phyloP scores from a whole-genome alignment of 148 eudicot species.

The Polygonum aviculare region DNA sequence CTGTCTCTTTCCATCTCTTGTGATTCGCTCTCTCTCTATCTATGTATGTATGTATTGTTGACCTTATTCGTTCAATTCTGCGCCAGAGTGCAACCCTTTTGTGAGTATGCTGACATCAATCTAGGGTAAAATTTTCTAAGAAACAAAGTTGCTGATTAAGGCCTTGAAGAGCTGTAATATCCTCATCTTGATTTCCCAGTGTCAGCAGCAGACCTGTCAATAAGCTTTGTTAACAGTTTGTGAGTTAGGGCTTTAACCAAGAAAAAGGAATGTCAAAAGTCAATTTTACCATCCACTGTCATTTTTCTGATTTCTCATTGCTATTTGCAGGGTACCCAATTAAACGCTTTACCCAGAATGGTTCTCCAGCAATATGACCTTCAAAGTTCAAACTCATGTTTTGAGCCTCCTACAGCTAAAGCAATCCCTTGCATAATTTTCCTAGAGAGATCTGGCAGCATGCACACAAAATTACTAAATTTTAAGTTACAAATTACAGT shows the following conservation, averaged over 20 bases:
- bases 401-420: slow-evolving; percentile 67
- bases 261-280: no score
- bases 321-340: no score
- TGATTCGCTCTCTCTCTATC: no score
- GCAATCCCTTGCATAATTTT: slow-evolving; percentile 89
- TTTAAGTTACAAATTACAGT: neutral
- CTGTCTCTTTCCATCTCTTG: slow-evolving; percentile 21
- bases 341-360: no score
- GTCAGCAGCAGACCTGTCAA: slow-evolving; percentile 73
- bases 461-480: neutral
- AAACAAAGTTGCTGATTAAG: neutral
- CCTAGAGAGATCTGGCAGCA: slow-evolving; percentile 59
- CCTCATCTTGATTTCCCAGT: slow-evolving; percentile 84
- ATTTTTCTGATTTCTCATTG: no score
- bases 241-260: no score
- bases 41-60: no score
- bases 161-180: slow-evolving; percentile 58
- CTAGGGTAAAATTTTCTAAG: slow-evolving; percentile 46
- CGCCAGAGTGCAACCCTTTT: slow-evolving; percentile 76
- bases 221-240: slow-evolving; percentile 4
- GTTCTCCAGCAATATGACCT: slow-evolving; percentile 24
- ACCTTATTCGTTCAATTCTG: slow-evolving; percentile 83
- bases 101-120: slow-evolving; percentile 95
- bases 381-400: slow-evolving; percentile 61
- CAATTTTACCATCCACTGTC: no score